Percentiles rank a stretch among this genome's conserved stretches.
Conservation (phyloP, 352 stramenopile species). For the Pythium aphanidermatum region DNA sequence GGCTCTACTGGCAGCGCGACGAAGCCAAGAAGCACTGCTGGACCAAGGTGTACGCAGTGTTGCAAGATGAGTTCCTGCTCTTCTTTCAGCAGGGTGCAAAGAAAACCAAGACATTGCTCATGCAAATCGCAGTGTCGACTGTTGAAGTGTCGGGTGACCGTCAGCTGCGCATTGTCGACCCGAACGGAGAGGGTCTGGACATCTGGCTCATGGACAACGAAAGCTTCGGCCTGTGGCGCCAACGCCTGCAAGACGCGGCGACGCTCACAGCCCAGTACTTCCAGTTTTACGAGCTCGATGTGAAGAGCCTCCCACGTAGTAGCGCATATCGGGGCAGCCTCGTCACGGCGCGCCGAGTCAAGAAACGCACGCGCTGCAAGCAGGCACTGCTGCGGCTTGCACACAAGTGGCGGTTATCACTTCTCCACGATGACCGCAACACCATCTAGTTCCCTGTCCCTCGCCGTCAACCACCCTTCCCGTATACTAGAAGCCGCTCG, state of each 20-base stretch:
- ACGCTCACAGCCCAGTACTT: slow-evolving; percentile 63
- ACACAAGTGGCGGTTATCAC: slow-evolving; percentile 24
- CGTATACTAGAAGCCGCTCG: too few species aligned
- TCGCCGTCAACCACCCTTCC: too few species aligned
- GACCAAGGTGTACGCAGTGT: slow-evolving; percentile 76
- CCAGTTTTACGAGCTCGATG: slow-evolving; percentile 44
- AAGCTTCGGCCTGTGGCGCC: slow-evolving; percentile 42
- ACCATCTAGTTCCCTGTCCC: slow-evolving; percentile 5
- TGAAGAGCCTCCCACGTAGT: slow-evolving; percentile 44
- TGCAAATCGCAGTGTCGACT: slow-evolving; percentile 71
- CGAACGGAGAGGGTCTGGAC: slow-evolving; percentile 70
- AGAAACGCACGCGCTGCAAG: slow-evolving; percentile 44
- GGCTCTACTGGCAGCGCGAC: slow-evolving; percentile 84
- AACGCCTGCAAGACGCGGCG: slow-evolving; percentile 54
- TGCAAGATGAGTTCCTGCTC: slow-evolving; percentile 79
- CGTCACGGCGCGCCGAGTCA: slow-evolving; percentile 47
- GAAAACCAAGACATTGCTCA: slow-evolving; percentile 42
- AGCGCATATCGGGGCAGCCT: slow-evolving; percentile 67
- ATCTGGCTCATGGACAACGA: slow-evolving; percentile 58
- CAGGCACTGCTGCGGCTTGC: slow-evolving; percentile 36
- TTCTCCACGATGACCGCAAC: slow-evolving; percentile 16
- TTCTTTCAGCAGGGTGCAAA: slow-evolving; percentile 63
- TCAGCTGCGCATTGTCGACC: slow-evolving; percentile 61
- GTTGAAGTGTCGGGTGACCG: slow-evolving; percentile 60
- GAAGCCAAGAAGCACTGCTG: slow-evolving; percentile 57